phyloP scores from a whole-genome alignment of 345 rosid species.

The Eucalyptus viminalis region DNA sequence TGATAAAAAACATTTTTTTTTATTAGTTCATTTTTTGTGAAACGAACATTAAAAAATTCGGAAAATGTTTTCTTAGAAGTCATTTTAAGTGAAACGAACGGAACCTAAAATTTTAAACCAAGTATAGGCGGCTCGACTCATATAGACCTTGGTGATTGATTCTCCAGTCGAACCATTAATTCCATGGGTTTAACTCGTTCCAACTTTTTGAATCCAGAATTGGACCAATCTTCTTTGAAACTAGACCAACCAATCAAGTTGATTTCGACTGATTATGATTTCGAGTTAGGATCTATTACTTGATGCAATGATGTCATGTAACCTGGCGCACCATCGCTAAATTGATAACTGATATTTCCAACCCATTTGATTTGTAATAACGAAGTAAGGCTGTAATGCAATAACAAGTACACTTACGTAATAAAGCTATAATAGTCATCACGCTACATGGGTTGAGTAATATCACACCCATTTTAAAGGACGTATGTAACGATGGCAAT shows the following conservation, averaged over 20 bases:
- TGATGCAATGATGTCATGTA: neutral
- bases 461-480: no score
- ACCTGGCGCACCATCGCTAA: fast-evolving
- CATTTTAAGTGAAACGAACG: no score
- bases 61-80: no score
- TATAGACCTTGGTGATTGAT: neutral
- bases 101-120: no score
- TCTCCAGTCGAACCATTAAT: neutral
- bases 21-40: no score
- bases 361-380: neutral
- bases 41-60: no score
- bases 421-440: no score
- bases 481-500: no score
- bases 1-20: no score
- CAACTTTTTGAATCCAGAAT: neutral
- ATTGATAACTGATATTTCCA: neutral
- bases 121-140: neutral
- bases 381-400: neutral
- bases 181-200: neutral
- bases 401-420: neutral
- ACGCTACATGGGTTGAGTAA: no score
- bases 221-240: neutral
- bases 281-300: neutral
- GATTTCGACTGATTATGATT: neutral
- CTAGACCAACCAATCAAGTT: neutral